A percentile compares a stretch with the other conserved stretches of the same genome.
Evolutionary conservation across 2,329 filamentous ascomycete genomes (phyloP).

Genomic region (Aspergillus bombycis): DNA sequence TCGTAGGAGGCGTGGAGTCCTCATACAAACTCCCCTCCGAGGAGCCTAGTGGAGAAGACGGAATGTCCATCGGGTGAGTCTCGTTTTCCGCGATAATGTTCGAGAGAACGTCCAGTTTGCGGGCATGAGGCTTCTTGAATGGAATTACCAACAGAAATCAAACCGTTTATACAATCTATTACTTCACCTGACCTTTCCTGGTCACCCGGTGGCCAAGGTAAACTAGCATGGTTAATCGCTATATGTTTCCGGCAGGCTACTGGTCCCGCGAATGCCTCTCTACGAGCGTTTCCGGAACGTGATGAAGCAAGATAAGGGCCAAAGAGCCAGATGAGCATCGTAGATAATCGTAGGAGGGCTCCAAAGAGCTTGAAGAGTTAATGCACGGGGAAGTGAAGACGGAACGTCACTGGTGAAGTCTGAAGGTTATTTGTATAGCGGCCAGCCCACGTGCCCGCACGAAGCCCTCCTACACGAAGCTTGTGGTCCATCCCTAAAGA

Average conservation of each 20-base stretch:
- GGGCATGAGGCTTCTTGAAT: neutral
- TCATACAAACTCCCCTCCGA: conserved; percentile 26
- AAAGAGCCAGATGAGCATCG: neutral
- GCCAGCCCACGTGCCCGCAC: conserved; percentile 12
- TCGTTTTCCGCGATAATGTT: neutral
- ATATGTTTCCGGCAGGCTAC: neutral
- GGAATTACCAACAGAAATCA: neutral
- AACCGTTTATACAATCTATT: neutral
- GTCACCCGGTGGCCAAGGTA: neutral
- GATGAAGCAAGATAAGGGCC: neutral
- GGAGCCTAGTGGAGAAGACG: conserved; percentile 20
- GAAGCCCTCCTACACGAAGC: conserved; percentile 7
- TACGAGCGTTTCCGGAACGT: neutral
- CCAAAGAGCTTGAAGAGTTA: conserved; percentile 13
- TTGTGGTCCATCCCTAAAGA: neutral
- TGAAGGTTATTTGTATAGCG: neutral
- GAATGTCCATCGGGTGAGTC: conserved; percentile 21
- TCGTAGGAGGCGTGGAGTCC: conserved; percentile 30
- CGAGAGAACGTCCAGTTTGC: too few species aligned
- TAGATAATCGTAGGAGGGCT: neutral
- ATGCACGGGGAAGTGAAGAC: conserved; percentile 12
- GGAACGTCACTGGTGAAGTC: conserved; percentile 11
- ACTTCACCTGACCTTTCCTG: neutral
- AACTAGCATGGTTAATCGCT: neutral
- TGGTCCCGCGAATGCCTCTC: neutral